Percentiles rank a stretch among this genome's conserved stretches.
Conservation (phyloP, 768 basidiomycete species). For the Lactifluus hygrophoroides region DNA sequence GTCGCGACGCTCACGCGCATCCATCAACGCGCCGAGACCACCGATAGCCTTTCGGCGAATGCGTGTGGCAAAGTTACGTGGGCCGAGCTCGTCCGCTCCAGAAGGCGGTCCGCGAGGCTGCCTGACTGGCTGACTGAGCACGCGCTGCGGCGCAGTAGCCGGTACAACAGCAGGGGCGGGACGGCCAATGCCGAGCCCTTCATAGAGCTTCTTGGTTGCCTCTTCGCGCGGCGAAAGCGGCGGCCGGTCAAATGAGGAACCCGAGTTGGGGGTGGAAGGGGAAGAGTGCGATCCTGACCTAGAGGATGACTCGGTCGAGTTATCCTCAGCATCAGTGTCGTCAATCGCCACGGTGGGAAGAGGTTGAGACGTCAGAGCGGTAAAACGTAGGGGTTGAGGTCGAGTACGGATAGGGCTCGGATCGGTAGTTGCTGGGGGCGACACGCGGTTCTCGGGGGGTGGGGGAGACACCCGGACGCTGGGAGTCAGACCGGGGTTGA, state of each 20-base stretch:
- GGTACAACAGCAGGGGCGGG: conserved; percentile 35
- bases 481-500: conserved; percentile 36
- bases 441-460: conserved; percentile 48
- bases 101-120: conserved; percentile 87
- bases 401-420: conserved; percentile 46
- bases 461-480: conserved; percentile 69
- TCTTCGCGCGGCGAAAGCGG: conserved; percentile 82
- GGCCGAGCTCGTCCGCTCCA: conserved; percentile 76
- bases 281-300: conserved; percentile 48
- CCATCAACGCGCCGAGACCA: conserved; percentile 70
- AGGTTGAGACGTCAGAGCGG: conserved; percentile 29
- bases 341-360: conserved; percentile 22
- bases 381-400: conserved; percentile 50
- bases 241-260: conserved; percentile 42
- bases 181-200: conserved; percentile 80
- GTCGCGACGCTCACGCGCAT: conserved; percentile 71
- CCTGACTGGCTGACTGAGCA: conserved; percentile 65
- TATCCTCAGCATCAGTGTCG: conserved; percentile 20
- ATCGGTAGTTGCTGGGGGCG: conserved; percentile 33
- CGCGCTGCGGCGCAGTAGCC: conserved; percentile 34
- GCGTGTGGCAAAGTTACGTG: conserved; percentile 83
- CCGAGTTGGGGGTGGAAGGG: conserved; percentile 68
- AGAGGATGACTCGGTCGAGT: conserved; percentile 39
- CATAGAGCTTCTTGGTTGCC: conserved; percentile 78
- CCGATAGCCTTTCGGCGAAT: conserved; percentile 80